These are phyloP conservation scores for Populus hybrid DNA, from an alignment of 441 rosid species.

Conservation along the genomic window DNA sequence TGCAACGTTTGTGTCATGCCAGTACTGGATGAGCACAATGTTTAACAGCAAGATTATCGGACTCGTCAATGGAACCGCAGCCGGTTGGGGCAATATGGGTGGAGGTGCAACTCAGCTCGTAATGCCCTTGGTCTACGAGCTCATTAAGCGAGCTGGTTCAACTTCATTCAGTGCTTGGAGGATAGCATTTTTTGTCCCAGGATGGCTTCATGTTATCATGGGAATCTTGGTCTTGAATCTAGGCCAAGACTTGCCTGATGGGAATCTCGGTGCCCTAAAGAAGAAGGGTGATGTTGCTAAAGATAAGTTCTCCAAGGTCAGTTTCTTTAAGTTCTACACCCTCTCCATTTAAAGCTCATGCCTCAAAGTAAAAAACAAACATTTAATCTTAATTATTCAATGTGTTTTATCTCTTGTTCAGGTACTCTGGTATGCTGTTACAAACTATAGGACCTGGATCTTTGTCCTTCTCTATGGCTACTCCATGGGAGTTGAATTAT, in stretches of 20 bases:
- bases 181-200: constrained; percentile 76
- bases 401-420: constrained; percentile 21
- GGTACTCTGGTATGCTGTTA: constrained; percentile 71
- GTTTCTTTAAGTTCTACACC: neutral
- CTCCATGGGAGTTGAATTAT: constrained; percentile 78
- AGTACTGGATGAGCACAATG: constrained; percentile 97
- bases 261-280: constrained; percentile 57
- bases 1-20: constrained; percentile 84
- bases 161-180: constrained; percentile 88
- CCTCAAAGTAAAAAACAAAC: no score
- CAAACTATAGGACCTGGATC: constrained; percentile 81
- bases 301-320: constrained; percentile 74
- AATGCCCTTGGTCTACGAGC: constrained; percentile 73
- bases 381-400: neutral
- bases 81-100: constrained; percentile 94
- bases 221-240: constrained; percentile 64
- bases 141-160: constrained; percentile 46
- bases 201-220: constrained; percentile 60
- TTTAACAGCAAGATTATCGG: constrained; percentile 81
- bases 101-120: constrained; percentile 82
- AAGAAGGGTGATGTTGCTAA: constrained; percentile 66
- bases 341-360: neutral
- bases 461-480: constrained; percentile 81
- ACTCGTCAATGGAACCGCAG: constrained; percentile 77
- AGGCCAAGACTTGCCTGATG: constrained; percentile 91